Percentiles rank a stretch among this genome's conserved stretches.
Conservation (phyloP, 768 basidiomycete species). For the Leccinum variicolor region DNA sequence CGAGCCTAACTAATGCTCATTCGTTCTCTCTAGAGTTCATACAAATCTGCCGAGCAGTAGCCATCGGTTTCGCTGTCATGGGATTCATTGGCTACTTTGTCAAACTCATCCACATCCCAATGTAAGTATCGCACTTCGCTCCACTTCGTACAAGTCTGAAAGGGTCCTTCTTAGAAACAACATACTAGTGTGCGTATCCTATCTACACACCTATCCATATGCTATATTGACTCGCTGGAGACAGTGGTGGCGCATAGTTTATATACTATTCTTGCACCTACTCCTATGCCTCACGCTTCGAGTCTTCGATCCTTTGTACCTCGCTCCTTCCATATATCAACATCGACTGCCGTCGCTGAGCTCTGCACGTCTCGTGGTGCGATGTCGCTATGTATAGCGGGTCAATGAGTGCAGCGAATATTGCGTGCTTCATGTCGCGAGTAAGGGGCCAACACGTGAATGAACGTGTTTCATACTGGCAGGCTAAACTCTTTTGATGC, state of each 20-base stretch:
- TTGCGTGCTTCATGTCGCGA: constrained; percentile 2
- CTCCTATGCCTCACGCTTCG: constrained; percentile 9
- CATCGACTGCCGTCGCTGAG: constrained; percentile 1
- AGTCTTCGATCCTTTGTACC: constrained; percentile 18
- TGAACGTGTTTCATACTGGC: constrained; percentile 11
- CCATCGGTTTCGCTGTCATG: constrained; percentile 97
- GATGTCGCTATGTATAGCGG: not conserved
- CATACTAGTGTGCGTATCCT: constrained; percentile 84
- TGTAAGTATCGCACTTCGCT: constrained; percentile 54
- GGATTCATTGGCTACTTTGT: constrained; percentile 99
- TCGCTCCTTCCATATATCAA: constrained; percentile 15
- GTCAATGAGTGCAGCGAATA: constrained; percentile 1
- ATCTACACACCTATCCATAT: not conserved
- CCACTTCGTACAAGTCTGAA: constrained; percentile 10
- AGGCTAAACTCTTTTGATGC: not conserved
- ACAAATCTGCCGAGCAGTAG: constrained; percentile 94
- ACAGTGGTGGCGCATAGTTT: constrained; percentile 73
- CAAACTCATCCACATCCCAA: constrained; percentile 97
- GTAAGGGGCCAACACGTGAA: not conserved
- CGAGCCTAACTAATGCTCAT: constrained; percentile 1
- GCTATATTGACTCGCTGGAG: constrained; percentile 24
- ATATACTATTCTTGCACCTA: constrained; percentile 15
- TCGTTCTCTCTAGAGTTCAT: constrained; percentile 65
- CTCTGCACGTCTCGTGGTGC: not conserved
- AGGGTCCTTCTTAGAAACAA: constrained; percentile 67